Evolutionary conservation across 768 basidiomycete species (phyloP), one percentile per base, ranked within the genome.

Genomic region (Daedaleopsis nitida): DNA sequence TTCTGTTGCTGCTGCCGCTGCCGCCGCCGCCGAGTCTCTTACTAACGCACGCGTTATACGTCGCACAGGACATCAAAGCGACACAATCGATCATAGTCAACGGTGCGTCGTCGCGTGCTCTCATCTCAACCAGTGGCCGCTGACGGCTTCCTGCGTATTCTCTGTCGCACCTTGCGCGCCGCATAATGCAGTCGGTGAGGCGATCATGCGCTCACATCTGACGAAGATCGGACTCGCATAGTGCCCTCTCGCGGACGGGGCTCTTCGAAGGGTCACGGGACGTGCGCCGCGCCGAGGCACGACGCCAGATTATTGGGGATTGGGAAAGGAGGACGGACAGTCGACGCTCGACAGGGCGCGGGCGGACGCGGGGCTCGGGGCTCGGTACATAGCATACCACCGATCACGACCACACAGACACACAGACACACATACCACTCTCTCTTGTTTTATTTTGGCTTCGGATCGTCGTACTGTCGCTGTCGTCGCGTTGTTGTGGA

Each of bases 61-160:
- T 51, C 38, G 23, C 58, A 10, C 60, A 91, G 88, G 91, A 94
- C 73, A 89, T 91, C 14, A 91, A 88, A 74, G 83, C 92, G 5
- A 94, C 91, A 0, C 91, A 92, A 66, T 82, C 85, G 56, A 91
- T 94, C 59, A 93, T 94, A 69, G 84, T 85, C 64, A 92, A 91
- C 65, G 91, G 91, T 91, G 51, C 38, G 74, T 48, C 56, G 16
- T 32, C 27, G 6, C 53, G n/a, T 16, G n/a, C 17, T 44, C 47
- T 11, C n/a, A 23, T 45, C 7, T 23, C 21, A 23, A 24, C 47
- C 56, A 23, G 12, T 5, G 5, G 13, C 8, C 32, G 7, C 55
- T 34, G 35, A 52, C 51, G 13, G 24, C 38, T 42, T 11, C 39
- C 11, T 17, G 13, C 39, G 17, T 38, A 8, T 38, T 14, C 14